Percentiles rank a stretch among this genome's conserved stretches.
Evolutionary conservation across 78 protist genomes (phyloP).

Genomic region (Dictyostelium discoideum): DNA sequence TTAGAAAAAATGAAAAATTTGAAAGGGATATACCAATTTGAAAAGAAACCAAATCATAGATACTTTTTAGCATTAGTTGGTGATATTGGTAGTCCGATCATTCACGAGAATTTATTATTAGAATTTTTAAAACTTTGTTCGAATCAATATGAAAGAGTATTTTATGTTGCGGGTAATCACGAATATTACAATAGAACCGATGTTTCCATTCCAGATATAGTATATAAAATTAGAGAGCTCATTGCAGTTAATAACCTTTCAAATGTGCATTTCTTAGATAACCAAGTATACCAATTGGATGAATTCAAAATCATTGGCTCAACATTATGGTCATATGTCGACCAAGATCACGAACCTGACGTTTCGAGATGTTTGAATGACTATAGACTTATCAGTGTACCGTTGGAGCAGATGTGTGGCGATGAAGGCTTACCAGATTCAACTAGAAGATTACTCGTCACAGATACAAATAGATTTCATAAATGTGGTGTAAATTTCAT

Average conservation of each 20-base stretch:
- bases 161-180: slow-evolving; percentile 3
- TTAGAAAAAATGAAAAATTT: neutral
- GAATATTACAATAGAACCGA: neutral
- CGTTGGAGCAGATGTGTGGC: neutral
- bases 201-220: neutral
- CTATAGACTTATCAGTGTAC: neutral
- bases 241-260: neutral
- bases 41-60: slow-evolving; percentile 7
- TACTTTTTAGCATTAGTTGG: slow-evolving; percentile 34
- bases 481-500: neutral
- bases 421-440: neutral
- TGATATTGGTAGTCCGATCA: slow-evolving; percentile 20
- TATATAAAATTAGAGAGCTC: neutral
- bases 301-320: neutral
- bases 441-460: too few relatives aligned
- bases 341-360: neutral
- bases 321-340: neutral
- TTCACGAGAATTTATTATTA: neutral
- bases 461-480: slow-evolving; percentile 6
- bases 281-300: neutral
- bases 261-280: neutral
- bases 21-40: slow-evolving; percentile 7
- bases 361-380: neutral
- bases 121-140: slow-evolving; percentile 4
- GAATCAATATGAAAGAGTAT: neutral